Conservation (phyloP, 441 rosid genomes). For the Gossypium aridum region DNA sequence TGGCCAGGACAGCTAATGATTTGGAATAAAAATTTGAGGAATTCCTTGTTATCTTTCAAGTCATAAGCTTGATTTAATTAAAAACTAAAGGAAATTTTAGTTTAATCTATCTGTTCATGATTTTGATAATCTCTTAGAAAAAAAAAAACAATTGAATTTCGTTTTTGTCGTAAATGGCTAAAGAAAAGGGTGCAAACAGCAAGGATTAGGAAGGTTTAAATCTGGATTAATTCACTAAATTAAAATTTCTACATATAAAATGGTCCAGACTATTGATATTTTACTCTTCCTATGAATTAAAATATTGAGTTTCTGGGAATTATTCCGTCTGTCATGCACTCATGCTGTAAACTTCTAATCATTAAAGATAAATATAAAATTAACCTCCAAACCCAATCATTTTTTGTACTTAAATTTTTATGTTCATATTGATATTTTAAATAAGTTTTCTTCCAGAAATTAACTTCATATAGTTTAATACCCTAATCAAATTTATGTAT, state of each 20-base stretch:
- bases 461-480: background rate
- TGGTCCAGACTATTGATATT: constrained; percentile 6
- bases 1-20: constrained; percentile 22
- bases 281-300: constrained; percentile 4
- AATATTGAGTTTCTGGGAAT: constrained; percentile 21
- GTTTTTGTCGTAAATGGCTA: constrained; percentile 4
- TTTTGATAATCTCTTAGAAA: background rate
- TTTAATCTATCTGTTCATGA: constrained; percentile 4
- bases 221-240: background rate
- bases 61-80: constrained; percentile 3
- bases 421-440: background rate
- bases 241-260: background rate
- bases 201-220: constrained; percentile 16
- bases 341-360: constrained; percentile 25
- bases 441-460: background rate
- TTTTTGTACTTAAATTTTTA: background rate
- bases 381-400: constrained; percentile 14
- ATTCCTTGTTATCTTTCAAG: constrained; percentile 11
- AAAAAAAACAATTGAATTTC: background rate
- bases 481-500: background rate
- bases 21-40: constrained; percentile 19
- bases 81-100: background rate
- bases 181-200: constrained; percentile 30
- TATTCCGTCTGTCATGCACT: constrained; percentile 13
- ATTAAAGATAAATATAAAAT: constrained; percentile 21